phyloP scores from a whole-genome alignment of 768 basidiomycete genomes.

The Rhodocollybia butyracea region DNA sequence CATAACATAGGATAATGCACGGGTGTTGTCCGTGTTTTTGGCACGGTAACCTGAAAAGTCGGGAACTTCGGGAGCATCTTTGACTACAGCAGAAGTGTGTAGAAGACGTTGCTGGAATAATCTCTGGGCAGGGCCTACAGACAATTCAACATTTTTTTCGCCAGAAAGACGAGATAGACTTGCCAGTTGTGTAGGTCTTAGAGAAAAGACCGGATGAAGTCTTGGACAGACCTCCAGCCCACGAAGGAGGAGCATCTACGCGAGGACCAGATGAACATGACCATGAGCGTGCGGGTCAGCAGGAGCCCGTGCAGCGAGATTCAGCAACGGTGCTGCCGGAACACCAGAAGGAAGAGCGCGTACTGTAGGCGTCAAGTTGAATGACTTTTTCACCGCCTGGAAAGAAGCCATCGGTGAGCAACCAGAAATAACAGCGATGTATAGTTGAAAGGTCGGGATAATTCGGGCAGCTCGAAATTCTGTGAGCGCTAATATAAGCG shows the following conservation, averaged over 20 bases:
- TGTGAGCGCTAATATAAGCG: too few relatives aligned
- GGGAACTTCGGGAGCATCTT: constrained; percentile 80
- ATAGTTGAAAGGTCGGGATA: background rate
- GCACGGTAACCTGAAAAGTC: constrained; percentile 84
- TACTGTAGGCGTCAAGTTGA: constrained; percentile 80
- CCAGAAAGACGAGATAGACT: constrained; percentile 14
- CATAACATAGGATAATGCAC: constrained; percentile 86
- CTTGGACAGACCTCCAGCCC: constrained; percentile 56
- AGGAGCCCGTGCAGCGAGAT: constrained; percentile 66
- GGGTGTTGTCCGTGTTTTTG: constrained; percentile 60
- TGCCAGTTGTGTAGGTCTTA: constrained; percentile 63
- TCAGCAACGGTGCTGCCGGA: constrained; percentile 72
- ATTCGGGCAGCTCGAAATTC: too few relatives aligned
- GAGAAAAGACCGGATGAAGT: constrained; percentile 55
- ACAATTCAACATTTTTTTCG: background rate
- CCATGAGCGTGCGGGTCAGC: constrained; percentile 53
- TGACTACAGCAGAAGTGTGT: constrained; percentile 68
- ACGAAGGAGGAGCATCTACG: constrained; percentile 59
- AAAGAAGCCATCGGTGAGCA: constrained; percentile 55
- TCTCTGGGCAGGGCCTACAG: constrained; percentile 49
- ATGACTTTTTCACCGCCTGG: constrained; percentile 75
- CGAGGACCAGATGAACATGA: constrained; percentile 53
- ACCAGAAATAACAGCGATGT: background rate
- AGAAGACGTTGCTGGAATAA: constrained; percentile 67
- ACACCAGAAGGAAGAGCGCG: constrained; percentile 77